Percentiles rank a stretch among this genome's conserved stretches.
Conservation (phyloP, 2,329 filamentous ascomycete species). For the Fusarium sp. region DNA sequence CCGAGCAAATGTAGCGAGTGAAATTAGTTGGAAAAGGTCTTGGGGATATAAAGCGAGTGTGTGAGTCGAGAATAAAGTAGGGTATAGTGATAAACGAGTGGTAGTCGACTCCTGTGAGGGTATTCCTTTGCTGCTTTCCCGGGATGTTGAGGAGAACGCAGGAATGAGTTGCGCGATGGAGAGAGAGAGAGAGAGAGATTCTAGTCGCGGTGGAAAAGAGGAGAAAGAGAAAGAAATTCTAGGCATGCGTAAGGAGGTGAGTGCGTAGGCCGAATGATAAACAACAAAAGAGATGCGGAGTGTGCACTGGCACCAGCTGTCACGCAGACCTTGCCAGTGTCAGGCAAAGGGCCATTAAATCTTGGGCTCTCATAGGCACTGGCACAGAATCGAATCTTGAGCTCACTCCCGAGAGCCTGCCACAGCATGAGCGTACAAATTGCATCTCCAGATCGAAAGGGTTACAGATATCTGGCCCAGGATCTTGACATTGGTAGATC, state of each 20-base stretch:
- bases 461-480: constrained; percentile 14
- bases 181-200: background rate
- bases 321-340: constrained; percentile 33
- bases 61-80: constrained; percentile 2
- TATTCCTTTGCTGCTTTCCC: constrained; percentile 10
- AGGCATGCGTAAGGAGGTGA: background rate
- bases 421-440: constrained; percentile 36
- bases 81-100: constrained; percentile 27
- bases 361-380: constrained; percentile 25
- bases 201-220: constrained; percentile 5
- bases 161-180: constrained; percentile 6
- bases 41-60: constrained; percentile 10
- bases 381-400: background rate
- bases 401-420: constrained; percentile 21
- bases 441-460: constrained; percentile 24
- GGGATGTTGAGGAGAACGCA: constrained; percentile 11
- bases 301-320: constrained; percentile 36
- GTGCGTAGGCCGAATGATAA: constrained; percentile 15
- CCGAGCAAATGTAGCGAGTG: background rate
- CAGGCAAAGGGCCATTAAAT: constrained; percentile 15
- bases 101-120: background rate
- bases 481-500: background rate
- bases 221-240: constrained; percentile 5
- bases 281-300: constrained; percentile 21
- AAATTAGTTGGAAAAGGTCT: background rate